Base-by-base conservation (phyloP, 768 basidiomycete species). In the Guyanaporus albipodus region DNA sequence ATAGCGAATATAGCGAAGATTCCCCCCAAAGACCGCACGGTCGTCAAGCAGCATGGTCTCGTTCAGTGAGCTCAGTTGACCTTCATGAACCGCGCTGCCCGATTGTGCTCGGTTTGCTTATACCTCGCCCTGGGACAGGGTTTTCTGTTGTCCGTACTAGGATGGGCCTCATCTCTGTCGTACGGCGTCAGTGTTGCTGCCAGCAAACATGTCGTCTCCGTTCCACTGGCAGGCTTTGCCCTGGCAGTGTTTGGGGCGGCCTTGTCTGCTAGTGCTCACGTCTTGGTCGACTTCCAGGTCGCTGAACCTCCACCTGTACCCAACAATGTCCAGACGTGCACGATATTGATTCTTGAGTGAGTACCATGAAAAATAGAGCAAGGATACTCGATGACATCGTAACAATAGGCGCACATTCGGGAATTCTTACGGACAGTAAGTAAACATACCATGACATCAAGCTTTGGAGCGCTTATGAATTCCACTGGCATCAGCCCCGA, bases 281-380 rank as follows among this genome's bases (percentile, higher is more conserved):
- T 58, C 11, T 63, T 76, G n/a, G 71, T 75, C 32, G 70, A 79
- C 60, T 89, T 89, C 59, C 85, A 87, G 61, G 84, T 89, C 44
- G 72, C 81, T 9, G 80, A 88, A 52, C 85, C 87, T 4, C 83
- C 83, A 11, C 75, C 80, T 4, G 70, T 88, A n/a, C 85, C 87
- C 10, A 62, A 66, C 37, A 67, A 77, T 56, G 74, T 72, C 14
- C 75, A 79, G 54, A 72, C 79, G 56, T 88, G 87, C 57, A 86
- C 83, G 1, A 66, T 79, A 15, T 69, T 78, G 64, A 72, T 88
- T 42, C 64, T 89, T 14, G 71, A 82, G 83, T 86, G 50, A 57
- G 76, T 66, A 18, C 40, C 15, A 28, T n/a, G n/a, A n/a, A 19
- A 12, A 24, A 7, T 12, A 8, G 29, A 12, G 11, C n/a, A n/a